Percentiles rank a stretch among this genome's conserved stretches.
Conservation (phyloP, 352 stramenopile genomes). For the Peronosclerospora sorghi region DNA sequence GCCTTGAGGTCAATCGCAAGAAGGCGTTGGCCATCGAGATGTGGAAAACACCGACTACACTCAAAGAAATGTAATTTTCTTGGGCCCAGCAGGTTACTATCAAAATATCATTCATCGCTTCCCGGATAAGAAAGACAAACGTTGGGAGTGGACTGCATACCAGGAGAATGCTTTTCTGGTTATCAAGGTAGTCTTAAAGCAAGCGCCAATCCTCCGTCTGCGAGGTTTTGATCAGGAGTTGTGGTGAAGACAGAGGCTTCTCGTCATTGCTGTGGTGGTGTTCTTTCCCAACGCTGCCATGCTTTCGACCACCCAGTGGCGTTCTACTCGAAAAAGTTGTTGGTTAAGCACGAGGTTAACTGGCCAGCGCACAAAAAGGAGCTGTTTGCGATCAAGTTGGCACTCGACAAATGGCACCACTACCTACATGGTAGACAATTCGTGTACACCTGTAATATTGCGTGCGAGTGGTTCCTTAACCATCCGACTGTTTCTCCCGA, state of each 20-base stretch:
- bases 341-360: background rate
- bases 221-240: too few relatives aligned
- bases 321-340: conserved; percentile 4
- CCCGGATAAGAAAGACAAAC: too few relatives aligned
- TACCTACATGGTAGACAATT: conserved; percentile 4
- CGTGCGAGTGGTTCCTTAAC: too few relatives aligned
- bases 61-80: conserved; percentile 19
- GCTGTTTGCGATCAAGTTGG: conserved; percentile 6
- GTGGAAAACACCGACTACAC: conserved; percentile 1
- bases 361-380: too few relatives aligned
- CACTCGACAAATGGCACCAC: background rate
- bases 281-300: background rate
- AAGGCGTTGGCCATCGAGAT: conserved; percentile 19
- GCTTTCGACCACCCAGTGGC: background rate
- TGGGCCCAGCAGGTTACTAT: conserved; percentile 19
- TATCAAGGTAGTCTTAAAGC: too few relatives aligned
- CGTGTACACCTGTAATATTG: conserved; percentile 5
- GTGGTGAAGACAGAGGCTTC: conserved; percentile 28
- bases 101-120: conserved; percentile 18
- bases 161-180: too few relatives aligned
- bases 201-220: too few relatives aligned
- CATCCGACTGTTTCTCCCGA: too few relatives aligned
- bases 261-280: conserved; percentile 2
- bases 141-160: too few relatives aligned
- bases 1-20: conserved; percentile 7